A percentile compares a stretch with the other conserved stretches of the same genome.
Evolutionary conservation across 2,329 filamentous ascomycete genomes (phyloP).

Genomic region (Penicillium sp.): DNA sequence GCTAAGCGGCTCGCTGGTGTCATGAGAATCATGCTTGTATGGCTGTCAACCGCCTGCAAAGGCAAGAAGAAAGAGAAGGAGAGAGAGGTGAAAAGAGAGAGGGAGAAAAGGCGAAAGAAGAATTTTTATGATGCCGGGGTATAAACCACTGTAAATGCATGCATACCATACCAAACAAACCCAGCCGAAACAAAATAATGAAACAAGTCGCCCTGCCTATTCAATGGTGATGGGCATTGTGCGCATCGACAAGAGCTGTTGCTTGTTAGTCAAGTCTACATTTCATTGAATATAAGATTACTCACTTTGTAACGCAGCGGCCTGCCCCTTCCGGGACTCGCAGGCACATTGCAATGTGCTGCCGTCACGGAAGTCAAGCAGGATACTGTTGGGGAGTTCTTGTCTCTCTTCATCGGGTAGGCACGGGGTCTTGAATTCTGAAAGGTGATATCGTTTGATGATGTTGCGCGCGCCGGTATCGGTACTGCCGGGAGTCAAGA

Average conservation of each 20-base stretch:
- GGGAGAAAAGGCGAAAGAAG: slow-evolving; percentile 18
- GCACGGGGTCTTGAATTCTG: slow-evolving; percentile 74
- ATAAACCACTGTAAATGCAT: slow-evolving; percentile 31
- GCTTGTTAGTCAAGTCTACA: slow-evolving; percentile 5
- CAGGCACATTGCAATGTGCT: slow-evolving; percentile 61
- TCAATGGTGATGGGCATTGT: slow-evolving; percentile 18
- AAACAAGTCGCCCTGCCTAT: neutral
- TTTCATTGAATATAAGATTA: neutral
- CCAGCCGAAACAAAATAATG: neutral
- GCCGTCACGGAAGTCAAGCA: slow-evolving; percentile 60
- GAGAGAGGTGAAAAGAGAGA: slow-evolving; percentile 12
- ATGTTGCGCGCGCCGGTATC: slow-evolving; percentile 56
- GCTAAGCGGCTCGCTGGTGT: slow-evolving; percentile 2
- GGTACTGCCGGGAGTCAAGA: slow-evolving; percentile 68
- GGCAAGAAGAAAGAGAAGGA: slow-evolving; percentile 3
- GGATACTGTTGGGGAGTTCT: slow-evolving; percentile 82
- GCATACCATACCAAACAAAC: slow-evolving; percentile 7
- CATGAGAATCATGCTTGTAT: neutral
- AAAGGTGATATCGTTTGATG: slow-evolving; percentile 79
- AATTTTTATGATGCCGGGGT: slow-evolving; percentile 24
- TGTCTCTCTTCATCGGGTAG: slow-evolving; percentile 86
- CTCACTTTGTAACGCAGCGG: slow-evolving; percentile 50
- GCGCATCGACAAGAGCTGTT: slow-evolving; percentile 41
- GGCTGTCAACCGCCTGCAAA: neutral
- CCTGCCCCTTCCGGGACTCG: slow-evolving; percentile 53